Percentiles rank a stretch among this genome's conserved stretches.
These are phyloP conservation scores for Coemansia sp. DNA, from an alignment of 192 early-diverging fungal genomes.

Conservation along the genomic window DNA sequence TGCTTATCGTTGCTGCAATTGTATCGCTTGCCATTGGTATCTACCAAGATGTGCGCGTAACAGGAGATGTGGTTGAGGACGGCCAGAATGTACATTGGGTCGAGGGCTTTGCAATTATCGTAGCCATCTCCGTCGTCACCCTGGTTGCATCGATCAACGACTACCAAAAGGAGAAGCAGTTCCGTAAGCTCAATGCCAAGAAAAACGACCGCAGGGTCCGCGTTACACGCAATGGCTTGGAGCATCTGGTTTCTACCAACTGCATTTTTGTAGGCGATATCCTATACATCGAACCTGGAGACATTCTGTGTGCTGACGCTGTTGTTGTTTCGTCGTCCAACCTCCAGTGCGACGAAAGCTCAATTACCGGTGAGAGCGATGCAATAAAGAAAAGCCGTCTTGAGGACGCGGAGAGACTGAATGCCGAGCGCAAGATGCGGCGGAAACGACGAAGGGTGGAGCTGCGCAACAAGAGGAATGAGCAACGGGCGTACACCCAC, in stretches of 20 bases:
- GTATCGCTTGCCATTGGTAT: slow-evolving; percentile 78
- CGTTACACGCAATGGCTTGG: slow-evolving; percentile 71
- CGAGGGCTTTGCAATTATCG: slow-evolving; percentile 81
- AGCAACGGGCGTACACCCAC: slow-evolving; percentile 36
- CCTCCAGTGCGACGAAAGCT: slow-evolving; percentile 86
- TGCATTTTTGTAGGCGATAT: slow-evolving; percentile 92
- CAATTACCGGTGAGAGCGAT: slow-evolving; percentile 94
- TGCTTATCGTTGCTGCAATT: slow-evolving; percentile 74
- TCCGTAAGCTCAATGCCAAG: slow-evolving; percentile 80
- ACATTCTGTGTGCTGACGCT: slow-evolving; percentile 90
- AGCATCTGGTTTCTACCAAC: slow-evolving; percentile 68
- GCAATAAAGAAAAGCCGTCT: slow-evolving; percentile 75
- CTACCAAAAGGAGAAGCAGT: slow-evolving; percentile 85
- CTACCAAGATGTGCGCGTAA: slow-evolving; percentile 72
- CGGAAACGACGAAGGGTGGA: slow-evolving; percentile 49
- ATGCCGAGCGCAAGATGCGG: slow-evolving; percentile 35
- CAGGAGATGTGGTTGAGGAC: slow-evolving; percentile 41
- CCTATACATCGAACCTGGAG: slow-evolving; percentile 83
- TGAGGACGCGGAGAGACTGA: slow-evolving; percentile 46
- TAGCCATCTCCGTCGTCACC: slow-evolving; percentile 78
- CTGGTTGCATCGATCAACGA: slow-evolving; percentile 78
- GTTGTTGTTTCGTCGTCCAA: slow-evolving; percentile 80
- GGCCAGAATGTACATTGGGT: slow-evolving; percentile 71
- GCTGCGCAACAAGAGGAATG: slow-evolving; percentile 47
- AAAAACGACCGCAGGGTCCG: slow-evolving; percentile 81